These are phyloP conservation scores for Cucurbita moschata DNA, from an alignment of 306 rosid genomes.

Conservation along the genomic window DNA sequence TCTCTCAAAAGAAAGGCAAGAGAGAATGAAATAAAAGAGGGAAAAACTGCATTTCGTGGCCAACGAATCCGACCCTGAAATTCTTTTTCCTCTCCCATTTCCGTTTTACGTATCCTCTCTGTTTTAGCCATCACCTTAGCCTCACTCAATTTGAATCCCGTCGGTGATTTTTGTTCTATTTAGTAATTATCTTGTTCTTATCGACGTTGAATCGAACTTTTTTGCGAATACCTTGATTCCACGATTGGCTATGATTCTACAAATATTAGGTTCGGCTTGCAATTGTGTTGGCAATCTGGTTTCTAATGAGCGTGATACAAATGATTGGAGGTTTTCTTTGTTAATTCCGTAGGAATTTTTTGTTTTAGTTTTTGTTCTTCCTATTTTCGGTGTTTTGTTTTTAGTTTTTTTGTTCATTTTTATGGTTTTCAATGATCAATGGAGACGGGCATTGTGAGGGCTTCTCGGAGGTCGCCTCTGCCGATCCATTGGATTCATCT, in stretches of 20 bases:
- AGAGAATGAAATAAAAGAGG: neutral
- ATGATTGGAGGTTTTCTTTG: neutral
- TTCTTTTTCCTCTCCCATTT: neutral
- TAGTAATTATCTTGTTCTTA: neutral
- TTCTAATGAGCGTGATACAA: neutral
- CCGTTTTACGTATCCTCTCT: neutral
- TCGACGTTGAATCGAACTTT: neutral
- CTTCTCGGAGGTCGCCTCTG: slow-evolving; percentile 13
- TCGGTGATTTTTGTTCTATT: neutral
- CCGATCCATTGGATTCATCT: slow-evolving; percentile 32
- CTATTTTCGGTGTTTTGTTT: neutral
- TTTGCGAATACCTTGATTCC: neutral
- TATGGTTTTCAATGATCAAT: slow-evolving; percentile 23
- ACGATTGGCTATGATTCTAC: neutral
- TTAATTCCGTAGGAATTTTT: neutral
- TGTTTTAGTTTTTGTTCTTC: neutral
- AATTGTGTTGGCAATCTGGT: neutral
- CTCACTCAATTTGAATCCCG: neutral
- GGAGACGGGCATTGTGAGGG: slow-evolving; percentile 25
- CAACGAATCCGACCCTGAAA: neutral
- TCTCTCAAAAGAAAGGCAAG: neutral
- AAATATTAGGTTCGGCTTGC: neutral
- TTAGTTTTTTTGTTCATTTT: neutral
- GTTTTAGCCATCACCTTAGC: neutral
- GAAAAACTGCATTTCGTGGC: neutral